phyloP scores from a whole-genome alignment of 192 early-diverging fungal genomes.

The Coemansia sp. region DNA sequence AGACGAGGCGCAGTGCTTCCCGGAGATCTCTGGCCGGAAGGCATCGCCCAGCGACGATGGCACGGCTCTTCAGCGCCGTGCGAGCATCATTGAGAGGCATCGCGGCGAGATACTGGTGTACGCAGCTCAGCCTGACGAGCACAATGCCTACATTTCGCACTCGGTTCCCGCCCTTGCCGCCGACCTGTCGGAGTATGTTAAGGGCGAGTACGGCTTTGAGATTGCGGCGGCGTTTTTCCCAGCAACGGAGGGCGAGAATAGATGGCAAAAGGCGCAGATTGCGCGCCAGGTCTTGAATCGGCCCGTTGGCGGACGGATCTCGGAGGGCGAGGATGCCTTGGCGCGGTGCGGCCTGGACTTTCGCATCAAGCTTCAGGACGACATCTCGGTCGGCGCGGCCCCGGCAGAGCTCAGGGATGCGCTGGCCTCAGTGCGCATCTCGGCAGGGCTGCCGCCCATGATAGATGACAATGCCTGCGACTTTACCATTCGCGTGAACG shows the following conservation, averaged over 20 bases:
- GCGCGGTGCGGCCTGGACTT: slow-evolving; percentile 50
- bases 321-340: slow-evolving; percentile 31
- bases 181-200: slow-evolving; percentile 43
- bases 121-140: slow-evolving; percentile 2
- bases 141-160: slow-evolving; percentile 29
- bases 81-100: slow-evolving; percentile 20
- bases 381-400: slow-evolving; percentile 15
- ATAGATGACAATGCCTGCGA: slow-evolving; percentile 34
- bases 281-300: slow-evolving; percentile 45
- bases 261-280: slow-evolving; percentile 56
- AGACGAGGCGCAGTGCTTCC: slow-evolving; percentile 26
- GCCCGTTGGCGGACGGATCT: slow-evolving; percentile 23
- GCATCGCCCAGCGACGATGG: background rate
- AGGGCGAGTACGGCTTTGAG: slow-evolving; percentile 52
- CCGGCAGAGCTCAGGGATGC: slow-evolving; percentile 9
- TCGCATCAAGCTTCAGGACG: slow-evolving; percentile 40
- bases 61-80: slow-evolving; percentile 8
- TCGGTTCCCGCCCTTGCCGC: slow-evolving; percentile 26
- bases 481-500: slow-evolving; percentile 36
- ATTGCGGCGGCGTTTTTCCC: slow-evolving; percentile 28
- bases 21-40: slow-evolving; percentile 15
- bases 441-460: background rate
- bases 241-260: slow-evolving; percentile 12
- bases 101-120: slow-evolving; percentile 39
- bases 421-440: background rate